phyloP scores from a whole-genome alignment of 1,139 yeast species.

The Casaregolazyma lundiana region DNA sequence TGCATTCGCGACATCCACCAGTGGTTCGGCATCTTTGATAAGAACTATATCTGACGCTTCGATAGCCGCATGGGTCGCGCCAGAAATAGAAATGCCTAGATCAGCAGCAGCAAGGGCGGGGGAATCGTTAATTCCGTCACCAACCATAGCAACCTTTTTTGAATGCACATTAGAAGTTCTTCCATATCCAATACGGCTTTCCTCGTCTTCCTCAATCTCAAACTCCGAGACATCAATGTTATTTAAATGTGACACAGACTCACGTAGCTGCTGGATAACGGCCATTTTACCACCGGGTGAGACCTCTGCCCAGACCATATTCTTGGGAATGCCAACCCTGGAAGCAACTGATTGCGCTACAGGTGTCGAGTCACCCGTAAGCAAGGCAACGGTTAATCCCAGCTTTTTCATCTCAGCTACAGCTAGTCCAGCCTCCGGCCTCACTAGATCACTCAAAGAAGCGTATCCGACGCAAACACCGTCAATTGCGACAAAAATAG shows the following conservation, averaged over 20 bases:
- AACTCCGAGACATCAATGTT: conserved; percentile 11
- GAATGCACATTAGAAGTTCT: background rate
- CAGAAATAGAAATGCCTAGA: conserved; percentile 83
- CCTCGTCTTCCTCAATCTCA: conserved; percentile 8
- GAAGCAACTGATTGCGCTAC: conserved; percentile 65
- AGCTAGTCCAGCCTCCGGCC: conserved; percentile 59
- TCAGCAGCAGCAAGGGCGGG: conserved; percentile 90
- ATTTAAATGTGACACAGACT: conserved; percentile 23
- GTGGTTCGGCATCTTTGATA: conserved; percentile 38
- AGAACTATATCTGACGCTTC: conserved; percentile 95
- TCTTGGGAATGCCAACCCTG: conserved; percentile 59
- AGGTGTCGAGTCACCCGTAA: conserved; percentile 75
- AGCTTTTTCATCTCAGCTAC: conserved; percentile 50
- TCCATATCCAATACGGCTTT: background rate
- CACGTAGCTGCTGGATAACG: conserved; percentile 57
- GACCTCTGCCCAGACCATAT: conserved; percentile 70
- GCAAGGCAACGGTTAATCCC: conserved; percentile 74
- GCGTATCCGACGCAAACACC: conserved; percentile 57
- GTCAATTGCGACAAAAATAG: conserved; percentile 48
- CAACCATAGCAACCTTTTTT: conserved; percentile 68
- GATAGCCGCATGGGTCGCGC: conserved; percentile 94
- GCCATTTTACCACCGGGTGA: conserved; percentile 74
- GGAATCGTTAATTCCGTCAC: conserved; percentile 96
- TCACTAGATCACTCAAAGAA: conserved; percentile 65
- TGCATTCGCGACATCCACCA: conserved; percentile 67